Evolutionary conservation across 345 rosid species (phyloP).

Genomic region (Citrus cavaleriei): DNA sequence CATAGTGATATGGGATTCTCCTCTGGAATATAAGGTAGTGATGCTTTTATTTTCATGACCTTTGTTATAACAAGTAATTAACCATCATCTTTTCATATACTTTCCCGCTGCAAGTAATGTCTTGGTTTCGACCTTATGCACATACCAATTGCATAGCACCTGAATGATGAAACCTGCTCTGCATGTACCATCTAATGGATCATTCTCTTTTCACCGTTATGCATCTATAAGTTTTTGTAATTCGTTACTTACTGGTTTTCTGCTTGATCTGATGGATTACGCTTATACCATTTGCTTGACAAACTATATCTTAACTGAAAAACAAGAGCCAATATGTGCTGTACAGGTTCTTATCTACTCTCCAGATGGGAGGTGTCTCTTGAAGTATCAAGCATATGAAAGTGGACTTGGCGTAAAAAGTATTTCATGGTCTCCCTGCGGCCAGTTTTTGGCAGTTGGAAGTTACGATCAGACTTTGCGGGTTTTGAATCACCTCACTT

Average conservation of each 20-base stretch:
- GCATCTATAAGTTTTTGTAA: not conserved
- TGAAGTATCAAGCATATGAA: slow-evolving; percentile 93
- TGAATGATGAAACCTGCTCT: not conserved
- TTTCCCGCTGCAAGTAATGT: not conserved
- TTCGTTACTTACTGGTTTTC: not conserved
- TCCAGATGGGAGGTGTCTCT: slow-evolving; percentile 93
- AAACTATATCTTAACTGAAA: not conserved
- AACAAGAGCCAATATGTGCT: slow-evolving; percentile 2
- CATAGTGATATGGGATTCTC: slow-evolving; percentile 84
- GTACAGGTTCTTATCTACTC: slow-evolving; percentile 87
- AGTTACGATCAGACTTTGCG: slow-evolving; percentile 97
- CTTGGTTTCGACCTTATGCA: too few species aligned
- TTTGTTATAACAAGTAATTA: not conserved
- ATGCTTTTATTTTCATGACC: not conserved
- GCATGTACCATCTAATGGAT: not conserved
- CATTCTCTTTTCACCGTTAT: not conserved
- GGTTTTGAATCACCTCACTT: slow-evolving; percentile 78
- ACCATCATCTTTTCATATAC: not conserved
- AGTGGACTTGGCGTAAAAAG: slow-evolving; percentile 94
- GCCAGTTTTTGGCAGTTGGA: slow-evolving; percentile 92
- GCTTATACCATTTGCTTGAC: not conserved
- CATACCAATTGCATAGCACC: not conserved
- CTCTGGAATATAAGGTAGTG: slow-evolving; percentile 80
- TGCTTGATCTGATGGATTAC: not conserved
- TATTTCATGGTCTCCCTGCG: slow-evolving; percentile 96